phyloP scores from a whole-genome alignment of 2,329 filamentous ascomycete species.

The Alternaria sp. region DNA sequence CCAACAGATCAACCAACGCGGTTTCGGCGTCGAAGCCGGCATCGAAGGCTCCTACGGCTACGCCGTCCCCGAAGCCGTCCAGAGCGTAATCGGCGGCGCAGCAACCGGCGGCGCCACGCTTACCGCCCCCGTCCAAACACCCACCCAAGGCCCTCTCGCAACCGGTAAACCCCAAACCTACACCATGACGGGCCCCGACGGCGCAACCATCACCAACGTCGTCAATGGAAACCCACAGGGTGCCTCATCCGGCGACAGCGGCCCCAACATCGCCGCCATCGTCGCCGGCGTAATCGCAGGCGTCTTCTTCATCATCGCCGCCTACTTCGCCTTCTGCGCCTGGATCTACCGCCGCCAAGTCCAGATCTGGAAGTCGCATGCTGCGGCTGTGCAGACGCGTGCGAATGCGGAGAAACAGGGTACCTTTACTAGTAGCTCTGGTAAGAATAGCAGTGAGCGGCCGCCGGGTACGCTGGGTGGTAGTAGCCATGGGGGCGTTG shows the following conservation, averaged over 20 bases:
- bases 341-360: constrained; percentile 78
- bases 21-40: constrained; percentile 59
- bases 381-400: constrained; percentile 68
- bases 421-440: constrained; percentile 29
- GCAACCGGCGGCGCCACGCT: constrained; percentile 71
- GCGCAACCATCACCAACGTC: constrained; percentile 49
- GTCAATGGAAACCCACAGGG: constrained; percentile 32
- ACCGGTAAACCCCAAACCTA: constrained; percentile 74
- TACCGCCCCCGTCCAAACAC: constrained; percentile 66
- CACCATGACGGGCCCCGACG: constrained; percentile 60
- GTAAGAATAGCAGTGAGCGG: constrained; percentile 35
- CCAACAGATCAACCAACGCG: constrained; percentile 59
- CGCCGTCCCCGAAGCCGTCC: constrained; percentile 69
- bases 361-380: constrained; percentile 71
- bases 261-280: constrained; percentile 61
- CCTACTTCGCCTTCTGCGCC: constrained; percentile 72
- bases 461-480: constrained; percentile 20
- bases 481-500: constrained; percentile 19
- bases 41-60: constrained; percentile 71
- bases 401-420: constrained; percentile 50
- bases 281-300: constrained; percentile 68
- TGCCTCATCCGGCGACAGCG: constrained; percentile 23
- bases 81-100: constrained; percentile 70
- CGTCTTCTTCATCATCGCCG: constrained; percentile 65
- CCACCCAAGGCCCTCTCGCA: constrained; percentile 72